Base-by-base conservation (phyloP, 169 alveolate species). In the Cryptosporidium baileyi region DNA sequence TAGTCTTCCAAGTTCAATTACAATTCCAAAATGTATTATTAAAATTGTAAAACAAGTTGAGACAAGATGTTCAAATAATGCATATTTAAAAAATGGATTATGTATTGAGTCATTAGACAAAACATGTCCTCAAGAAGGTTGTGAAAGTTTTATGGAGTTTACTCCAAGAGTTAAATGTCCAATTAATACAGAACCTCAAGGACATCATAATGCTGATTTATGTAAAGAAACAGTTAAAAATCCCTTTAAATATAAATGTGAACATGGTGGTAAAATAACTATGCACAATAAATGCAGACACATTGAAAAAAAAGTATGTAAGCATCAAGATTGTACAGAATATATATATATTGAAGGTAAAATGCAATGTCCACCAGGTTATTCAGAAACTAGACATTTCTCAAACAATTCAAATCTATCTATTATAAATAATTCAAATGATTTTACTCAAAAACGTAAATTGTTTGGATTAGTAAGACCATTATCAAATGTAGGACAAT, bases 281-380 rank as follows among this genome's bases (percentile, higher is more conserved):
- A 52, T 40, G 49, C 67, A 57, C 13, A 51, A 74, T 57, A 74
- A 74, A n/a, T 74, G 85, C 17, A 74, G 74, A 41, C 36, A 74
- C 24, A 74, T 57, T 28, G 32, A 17, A 9, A 57, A 59, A 30
- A 74, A 74, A 44, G 54, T 36, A 30, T 74, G 85, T 22, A 74
- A 57, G 26, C 63, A 74, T 40, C 28, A 13, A 40, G 41, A 59
- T 26, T 74, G 85, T 57, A 43, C n/a, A 11, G 85, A 74, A 41
- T 45, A 51, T 57, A 41, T 38, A 28, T 41, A 38, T 2, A 26
- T 51, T 34, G 74, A 74, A 26, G 85, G 85, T 38, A 74, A 24
- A 38, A 54, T 54, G 65, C 85, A 74, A 28, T 74, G 85, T 22
- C 85, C 85, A 19, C 85, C 85, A n/a, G 85, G 85, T 15, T 74